Evolutionary conservation across 2,329 filamentous ascomycete species (phyloP).

Genomic region (Capronia americana): DNA sequence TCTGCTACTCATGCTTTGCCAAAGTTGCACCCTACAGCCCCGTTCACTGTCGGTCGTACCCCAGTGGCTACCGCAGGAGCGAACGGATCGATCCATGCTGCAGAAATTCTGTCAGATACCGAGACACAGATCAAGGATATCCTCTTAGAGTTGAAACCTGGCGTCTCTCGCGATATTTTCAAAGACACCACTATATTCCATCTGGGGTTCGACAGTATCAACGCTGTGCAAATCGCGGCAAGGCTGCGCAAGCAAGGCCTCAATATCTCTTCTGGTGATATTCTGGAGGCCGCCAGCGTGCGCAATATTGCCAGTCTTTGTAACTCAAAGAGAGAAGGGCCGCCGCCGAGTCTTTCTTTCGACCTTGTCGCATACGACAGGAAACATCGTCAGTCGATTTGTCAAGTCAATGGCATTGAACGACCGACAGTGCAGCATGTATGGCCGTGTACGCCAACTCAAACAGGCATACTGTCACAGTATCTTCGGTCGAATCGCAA

Average conservation of each 20-base stretch:
- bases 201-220: conserved; percentile 91
- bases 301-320: conserved; percentile 35
- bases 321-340: conserved; percentile 5
- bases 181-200: conserved; percentile 76
- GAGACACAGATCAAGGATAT: conserved; percentile 21
- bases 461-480: conserved; percentile 78
- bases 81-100: neutral
- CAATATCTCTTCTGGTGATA: conserved; percentile 70
- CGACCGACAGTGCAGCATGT: conserved; percentile 60
- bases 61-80: neutral
- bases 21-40: neutral
- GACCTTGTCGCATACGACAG: conserved; percentile 61
- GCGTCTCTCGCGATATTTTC: conserved; percentile 7
- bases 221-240: conserved; percentile 76
- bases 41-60: too few relatives aligned
- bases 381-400: conserved; percentile 44
- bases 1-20: conserved; percentile 16
- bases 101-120: conserved; percentile 12
- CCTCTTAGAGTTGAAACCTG: conserved; percentile 28
- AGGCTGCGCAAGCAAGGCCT: conserved; percentile 67
- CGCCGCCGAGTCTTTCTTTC: conserved; percentile 41
- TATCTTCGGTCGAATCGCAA: conserved; percentile 70
- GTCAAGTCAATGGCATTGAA: conserved; percentile 22
- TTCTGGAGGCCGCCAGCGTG: conserved; percentile 64
- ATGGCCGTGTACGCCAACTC: conserved; percentile 78